Conservation (phyloP, 129 eudicot species). For the Saposhnikovia divaricata region DNA sequence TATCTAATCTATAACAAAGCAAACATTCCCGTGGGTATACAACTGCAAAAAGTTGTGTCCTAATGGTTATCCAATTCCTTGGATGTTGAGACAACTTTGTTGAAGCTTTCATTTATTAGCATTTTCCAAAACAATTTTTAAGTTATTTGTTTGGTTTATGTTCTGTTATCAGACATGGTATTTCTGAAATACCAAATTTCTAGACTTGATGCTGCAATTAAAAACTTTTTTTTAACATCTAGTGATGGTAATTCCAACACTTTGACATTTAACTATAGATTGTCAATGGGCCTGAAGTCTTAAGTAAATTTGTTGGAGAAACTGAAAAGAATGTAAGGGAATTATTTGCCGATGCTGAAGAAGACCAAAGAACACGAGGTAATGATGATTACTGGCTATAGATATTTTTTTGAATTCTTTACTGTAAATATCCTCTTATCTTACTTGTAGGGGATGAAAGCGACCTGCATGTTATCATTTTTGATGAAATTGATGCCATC, state of each 20-base stretch:
- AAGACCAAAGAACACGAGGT: slow-evolving; percentile 89
- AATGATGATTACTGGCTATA: slow-evolving; percentile 19
- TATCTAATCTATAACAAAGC: not conserved
- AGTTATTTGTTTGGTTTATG: not conserved
- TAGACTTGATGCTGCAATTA: not conserved
- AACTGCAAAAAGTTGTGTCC: not conserved
- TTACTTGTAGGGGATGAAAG: slow-evolving; percentile 78
- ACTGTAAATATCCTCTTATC: not conserved
- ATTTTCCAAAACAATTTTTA: not conserved
- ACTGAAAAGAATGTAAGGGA: slow-evolving; percentile 97
- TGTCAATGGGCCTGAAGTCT: slow-evolving; percentile 98
- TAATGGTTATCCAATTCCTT: not conserved
- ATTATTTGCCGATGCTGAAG: slow-evolving; percentile 98
- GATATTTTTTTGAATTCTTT: slow-evolving; percentile 3
- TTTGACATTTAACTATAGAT: slow-evolving; percentile 45
- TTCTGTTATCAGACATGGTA: not conserved
- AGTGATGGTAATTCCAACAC: not conserved
- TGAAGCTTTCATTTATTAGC: not conserved
- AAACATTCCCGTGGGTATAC: not conserved
- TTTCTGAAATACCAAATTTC: not conserved
- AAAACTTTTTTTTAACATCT: not conserved
- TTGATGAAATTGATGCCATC: slow-evolving; percentile 97
- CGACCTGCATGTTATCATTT: slow-evolving; percentile 93
- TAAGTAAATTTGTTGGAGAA: slow-evolving; percentile 98
- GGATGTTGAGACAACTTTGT: not conserved